Base-by-base conservation (phyloP, 164 flowering plant genomes). In the Pachysandra terminalis region DNA sequence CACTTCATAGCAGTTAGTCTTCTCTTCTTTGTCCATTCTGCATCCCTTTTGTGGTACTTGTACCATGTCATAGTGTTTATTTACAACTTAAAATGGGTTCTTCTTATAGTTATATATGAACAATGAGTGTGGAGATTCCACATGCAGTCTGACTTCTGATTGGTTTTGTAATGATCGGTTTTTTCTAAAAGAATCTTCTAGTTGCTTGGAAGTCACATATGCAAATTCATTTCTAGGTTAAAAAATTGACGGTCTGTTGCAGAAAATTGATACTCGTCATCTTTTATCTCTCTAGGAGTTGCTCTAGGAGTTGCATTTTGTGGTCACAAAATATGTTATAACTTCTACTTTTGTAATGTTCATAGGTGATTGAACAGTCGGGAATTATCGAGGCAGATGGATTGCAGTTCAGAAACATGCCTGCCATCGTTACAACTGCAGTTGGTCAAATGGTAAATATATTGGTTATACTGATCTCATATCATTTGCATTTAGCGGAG, bases 381-480 rank as follows among this genome's bases (percentile, higher is more conserved):
- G 86, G 82, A 53, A 75, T 82, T 56, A 56, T 86, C 14, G 84
- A 84, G 66, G 84, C 75, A 62, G 80, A 75, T 41, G 84, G 82
- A 25, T 65, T 89, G 72, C 59, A 68, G 19, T 82, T 59, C 64
- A 76, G 82, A 65, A 80, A 81, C 56, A 64, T 61, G 24, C 85
- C 94, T 55, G 80, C 87, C 37, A 72, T 81, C 7, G 55, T 85
- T 10, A 81, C 91, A 63, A 88, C 90, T 73, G 94, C 93, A 32
- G 81, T 87, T 77, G 97, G 90, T 61, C 88, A 89, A 73, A 90
- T 89, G 96, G 95, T 90, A 84, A 54, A 3, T 22, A 23, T 45
- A 14, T 49, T 71, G 21, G 26, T 49, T 28, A 8, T 13, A 41
- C 1, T 56, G 23, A 35, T 19, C 37, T 19, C 53, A 41, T 9